Conservation (phyloP, 2,329 filamentous ascomycete genomes). For the Calonectria montana region DNA sequence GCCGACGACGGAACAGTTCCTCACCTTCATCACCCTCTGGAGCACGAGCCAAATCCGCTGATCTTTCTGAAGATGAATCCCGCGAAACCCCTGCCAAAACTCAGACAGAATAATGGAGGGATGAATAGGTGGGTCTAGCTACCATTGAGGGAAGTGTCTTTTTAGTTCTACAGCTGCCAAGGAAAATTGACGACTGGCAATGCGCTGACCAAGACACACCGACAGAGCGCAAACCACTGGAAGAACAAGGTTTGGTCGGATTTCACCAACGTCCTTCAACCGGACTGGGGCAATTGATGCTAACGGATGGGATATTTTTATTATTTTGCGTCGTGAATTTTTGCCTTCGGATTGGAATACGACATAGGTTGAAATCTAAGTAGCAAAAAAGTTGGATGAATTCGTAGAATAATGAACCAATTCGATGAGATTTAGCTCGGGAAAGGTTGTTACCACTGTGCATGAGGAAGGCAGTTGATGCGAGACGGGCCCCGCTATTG, state of each 20-base stretch:
- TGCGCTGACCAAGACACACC: conserved; percentile 22
- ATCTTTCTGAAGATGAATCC: conserved; percentile 58
- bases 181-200: conserved; percentile 26
- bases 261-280: conserved; percentile 9
- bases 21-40: conserved; percentile 63
- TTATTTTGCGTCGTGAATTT: background rate
- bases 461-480: no score
- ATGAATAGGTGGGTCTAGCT: conserved; percentile 40
- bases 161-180: background rate
- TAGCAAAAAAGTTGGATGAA: conserved; percentile 4
- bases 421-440: background rate
- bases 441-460: background rate
- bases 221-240: conserved; percentile 4
- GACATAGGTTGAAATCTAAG: background rate
- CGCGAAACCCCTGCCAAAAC: conserved; percentile 34
- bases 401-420: conserved; percentile 15
- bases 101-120: conserved; percentile 25
- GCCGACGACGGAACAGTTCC: conserved; percentile 62
- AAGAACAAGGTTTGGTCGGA: background rate
- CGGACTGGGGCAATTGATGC: conserved; percentile 18
- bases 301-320: conserved; percentile 29
- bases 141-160: conserved; percentile 2
- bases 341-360: conserved; percentile 5
- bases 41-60: conserved; percentile 65
- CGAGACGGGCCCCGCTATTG: no score